These are phyloP conservation scores for Panaeolus cyanescens DNA, from an alignment of 768 basidiomycete species.

Conservation along the genomic window DNA sequence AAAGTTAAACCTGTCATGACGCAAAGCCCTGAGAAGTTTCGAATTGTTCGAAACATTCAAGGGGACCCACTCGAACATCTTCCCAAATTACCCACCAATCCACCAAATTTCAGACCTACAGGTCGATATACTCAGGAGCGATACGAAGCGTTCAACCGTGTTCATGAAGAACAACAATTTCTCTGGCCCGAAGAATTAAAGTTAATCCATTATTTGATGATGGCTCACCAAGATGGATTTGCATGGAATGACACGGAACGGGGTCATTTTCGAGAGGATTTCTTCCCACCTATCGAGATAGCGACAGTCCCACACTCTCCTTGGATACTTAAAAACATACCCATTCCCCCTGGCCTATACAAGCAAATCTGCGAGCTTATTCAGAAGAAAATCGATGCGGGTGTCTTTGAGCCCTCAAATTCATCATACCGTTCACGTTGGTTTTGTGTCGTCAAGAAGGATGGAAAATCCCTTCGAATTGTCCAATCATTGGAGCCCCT, in stretches of 20 bases:
- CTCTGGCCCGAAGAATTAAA: slow-evolving; percentile 9
- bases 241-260: slow-evolving; percentile 31
- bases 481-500: slow-evolving; percentile 39
- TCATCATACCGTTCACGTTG: slow-evolving; percentile 36
- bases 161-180: slow-evolving; percentile 1
- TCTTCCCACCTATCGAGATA: slow-evolving; percentile 32
- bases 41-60: slow-evolving; percentile 2
- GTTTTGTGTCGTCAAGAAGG: slow-evolving; percentile 34
- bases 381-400: slow-evolving; percentile 32
- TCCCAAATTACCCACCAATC: slow-evolving; percentile 4
- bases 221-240: slow-evolving; percentile 20
- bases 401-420: slow-evolving; percentile 39
- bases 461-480: slow-evolving; percentile 29
- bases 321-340: slow-evolving; percentile 27
- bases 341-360: slow-evolving; percentile 30
- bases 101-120: background rate
- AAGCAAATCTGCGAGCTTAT: slow-evolving; percentile 31
- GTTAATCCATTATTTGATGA: slow-evolving; percentile 34
- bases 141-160: slow-evolving; percentile 3
- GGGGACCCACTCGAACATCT: background rate
- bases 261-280: slow-evolving; percentile 33
- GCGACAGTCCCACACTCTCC: slow-evolving; percentile 32
- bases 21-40: background rate
- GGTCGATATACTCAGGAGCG: slow-evolving; percentile 2
- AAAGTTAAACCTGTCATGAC: slow-evolving; percentile 2